These are phyloP conservation scores for Tillandsia leiboldiana DNA, from an alignment of 176 grass and related monocot genomes.

Conservation along the genomic window DNA sequence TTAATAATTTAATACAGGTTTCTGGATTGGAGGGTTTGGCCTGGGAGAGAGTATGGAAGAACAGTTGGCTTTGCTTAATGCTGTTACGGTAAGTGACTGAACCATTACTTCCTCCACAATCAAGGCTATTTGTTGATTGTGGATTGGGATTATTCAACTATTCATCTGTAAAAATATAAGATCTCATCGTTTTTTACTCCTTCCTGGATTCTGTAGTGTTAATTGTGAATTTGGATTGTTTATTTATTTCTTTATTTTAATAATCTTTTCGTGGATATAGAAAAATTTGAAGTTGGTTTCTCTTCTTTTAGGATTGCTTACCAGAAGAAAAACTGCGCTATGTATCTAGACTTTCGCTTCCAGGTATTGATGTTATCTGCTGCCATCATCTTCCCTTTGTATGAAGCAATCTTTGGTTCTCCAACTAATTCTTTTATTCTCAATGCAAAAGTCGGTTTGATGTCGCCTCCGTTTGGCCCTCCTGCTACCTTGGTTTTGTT, in stretches of 20 bases:
- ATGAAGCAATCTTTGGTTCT: not conserved
- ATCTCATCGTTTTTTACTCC: not conserved
- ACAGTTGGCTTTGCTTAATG: conserved; percentile 61
- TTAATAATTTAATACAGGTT: conserved; percentile 32
- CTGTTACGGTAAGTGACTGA: conserved; percentile 51
- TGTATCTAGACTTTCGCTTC: conserved; percentile 87
- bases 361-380: conserved; percentile 43
- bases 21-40: conserved; percentile 93
- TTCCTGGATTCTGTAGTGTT: too few relatives aligned
- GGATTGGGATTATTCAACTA: not conserved
- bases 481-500: not conserved
- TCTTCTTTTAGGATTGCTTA: conserved; percentile 60
- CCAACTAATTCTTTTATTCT: not conserved
- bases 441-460: not conserved
- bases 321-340: conserved; percentile 64
- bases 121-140: not conserved
- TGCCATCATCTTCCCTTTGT: not conserved
- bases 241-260: too few relatives aligned
- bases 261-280: too few relatives aligned
- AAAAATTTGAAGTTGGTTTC: too few relatives aligned
- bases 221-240: too few relatives aligned
- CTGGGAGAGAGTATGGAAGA: conserved; percentile 78
- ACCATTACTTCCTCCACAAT: conserved; percentile 3
- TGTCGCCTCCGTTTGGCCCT: not conserved
- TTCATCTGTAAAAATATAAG: not conserved